Conservation (phyloP, 129 eudicot species). For the Calendula officinalis region DNA sequence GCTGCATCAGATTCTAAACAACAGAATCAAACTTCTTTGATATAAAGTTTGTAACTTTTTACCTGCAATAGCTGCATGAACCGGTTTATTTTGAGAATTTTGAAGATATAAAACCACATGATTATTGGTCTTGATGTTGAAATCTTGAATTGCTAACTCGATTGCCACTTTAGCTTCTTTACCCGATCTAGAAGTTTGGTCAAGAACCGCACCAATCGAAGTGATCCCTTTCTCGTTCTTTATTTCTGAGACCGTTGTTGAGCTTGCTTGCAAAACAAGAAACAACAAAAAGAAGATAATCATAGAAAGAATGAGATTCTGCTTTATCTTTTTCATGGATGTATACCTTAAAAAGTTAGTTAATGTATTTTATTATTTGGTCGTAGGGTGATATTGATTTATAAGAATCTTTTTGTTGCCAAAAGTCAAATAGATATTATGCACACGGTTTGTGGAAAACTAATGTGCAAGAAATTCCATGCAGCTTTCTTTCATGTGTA, state of each 20-base stretch:
- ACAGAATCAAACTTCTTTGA: slow-evolving; percentile 3
- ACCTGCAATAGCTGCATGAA: slow-evolving; percentile 47
- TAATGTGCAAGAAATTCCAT: slow-evolving; percentile 23
- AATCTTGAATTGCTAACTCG: slow-evolving; percentile 50
- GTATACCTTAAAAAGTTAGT: slow-evolving; percentile 10
- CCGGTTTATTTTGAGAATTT: slow-evolving; percentile 35
- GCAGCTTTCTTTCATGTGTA: slow-evolving; percentile 15
- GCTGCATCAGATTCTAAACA: not conserved
- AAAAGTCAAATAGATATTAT: slow-evolving; percentile 17
- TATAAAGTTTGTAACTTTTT: not conserved
- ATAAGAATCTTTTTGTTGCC: not conserved
- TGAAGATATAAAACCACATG: slow-evolving; percentile 21
- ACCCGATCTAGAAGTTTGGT: slow-evolving; percentile 38
- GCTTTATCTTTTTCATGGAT: slow-evolving; percentile 12
- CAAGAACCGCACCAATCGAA: slow-evolving; percentile 45
- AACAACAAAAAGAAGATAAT: slow-evolving; percentile 16
- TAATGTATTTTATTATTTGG: not conserved
- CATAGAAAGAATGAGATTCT: slow-evolving; percentile 21
- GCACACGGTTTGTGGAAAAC: slow-evolving; percentile 31
- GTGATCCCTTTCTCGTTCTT: slow-evolving; percentile 16
- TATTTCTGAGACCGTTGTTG: not conserved
- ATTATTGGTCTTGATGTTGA: slow-evolving; percentile 19
- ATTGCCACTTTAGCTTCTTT: slow-evolving; percentile 52
- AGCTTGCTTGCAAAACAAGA: slow-evolving; percentile 20
- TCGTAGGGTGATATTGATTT: not conserved